Evolutionary conservation across 2,329 filamentous ascomycete genomes (phyloP).

Genomic region (Colletotrichum gigasporum): DNA sequence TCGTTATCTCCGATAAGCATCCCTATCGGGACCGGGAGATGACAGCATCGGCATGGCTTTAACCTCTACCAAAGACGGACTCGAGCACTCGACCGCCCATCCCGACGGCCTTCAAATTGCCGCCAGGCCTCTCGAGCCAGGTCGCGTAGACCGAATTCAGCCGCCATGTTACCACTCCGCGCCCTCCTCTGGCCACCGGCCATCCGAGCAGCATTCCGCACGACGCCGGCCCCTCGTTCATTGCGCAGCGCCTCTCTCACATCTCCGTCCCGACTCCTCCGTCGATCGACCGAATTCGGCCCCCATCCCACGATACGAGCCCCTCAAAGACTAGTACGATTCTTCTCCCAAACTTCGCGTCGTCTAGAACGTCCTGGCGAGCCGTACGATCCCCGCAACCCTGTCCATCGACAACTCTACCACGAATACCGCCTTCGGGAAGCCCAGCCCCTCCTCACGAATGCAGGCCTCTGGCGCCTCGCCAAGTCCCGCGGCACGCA

Average conservation of each 20-base stretch:
- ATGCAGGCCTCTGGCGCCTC: conserved; percentile 42
- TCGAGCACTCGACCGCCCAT: background rate
- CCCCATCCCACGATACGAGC: background rate
- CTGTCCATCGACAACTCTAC: conserved; percentile 12
- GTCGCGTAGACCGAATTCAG: background rate
- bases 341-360: conserved; percentile 36
- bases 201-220: conserved; percentile 7
- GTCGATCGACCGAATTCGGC: background rate
- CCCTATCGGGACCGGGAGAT: conserved; percentile 1
- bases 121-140: background rate
- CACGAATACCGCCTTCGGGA: conserved; percentile 36
- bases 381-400: conserved; percentile 19
- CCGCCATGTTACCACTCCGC: conserved; percentile 36
- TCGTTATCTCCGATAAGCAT: conserved; percentile 18
- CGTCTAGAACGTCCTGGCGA: background rate
- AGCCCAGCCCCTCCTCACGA: conserved; percentile 44
- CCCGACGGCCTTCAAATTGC: no score
- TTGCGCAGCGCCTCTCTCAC: conserved; percentile 5
- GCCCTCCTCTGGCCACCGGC: conserved; percentile 29
- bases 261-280: background rate
- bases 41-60: conserved; percentile 11
- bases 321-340: conserved; percentile 19
- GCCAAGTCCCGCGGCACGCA: conserved; percentile 45
- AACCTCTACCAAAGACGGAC: background rate
- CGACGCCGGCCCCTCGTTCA: background rate